Conservation (phyloP, 108 stramenopile species). For the Pseudonitzschia delicatissima region DNA sequence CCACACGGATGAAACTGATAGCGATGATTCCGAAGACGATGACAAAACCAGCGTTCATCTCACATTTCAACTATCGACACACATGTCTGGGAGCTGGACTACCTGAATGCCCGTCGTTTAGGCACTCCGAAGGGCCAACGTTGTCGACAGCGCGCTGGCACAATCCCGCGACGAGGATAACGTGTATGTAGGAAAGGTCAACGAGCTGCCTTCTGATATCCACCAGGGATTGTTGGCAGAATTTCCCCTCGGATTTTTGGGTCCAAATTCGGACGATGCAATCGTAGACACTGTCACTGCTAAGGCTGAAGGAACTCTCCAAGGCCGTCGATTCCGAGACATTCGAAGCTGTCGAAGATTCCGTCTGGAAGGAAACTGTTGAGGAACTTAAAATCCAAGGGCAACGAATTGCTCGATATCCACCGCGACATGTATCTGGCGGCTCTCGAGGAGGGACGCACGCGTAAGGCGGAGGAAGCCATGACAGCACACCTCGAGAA, state of each 20-base stretch:
- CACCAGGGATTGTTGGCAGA: constrained; percentile 47
- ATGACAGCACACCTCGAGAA: constrained; percentile 67
- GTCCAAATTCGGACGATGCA: constrained; percentile 8
- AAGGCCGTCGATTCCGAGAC: constrained; percentile 47
- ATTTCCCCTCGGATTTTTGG: constrained; percentile 59
- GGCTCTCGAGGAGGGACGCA: constrained; percentile 72
- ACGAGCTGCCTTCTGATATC: constrained; percentile 51
- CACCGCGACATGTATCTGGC: constrained; percentile 86
- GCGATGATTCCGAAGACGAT: constrained; percentile 12
- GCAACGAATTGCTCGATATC: constrained; percentile 60
- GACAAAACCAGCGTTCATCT: constrained; percentile 78
- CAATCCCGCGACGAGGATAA: constrained; percentile 50
- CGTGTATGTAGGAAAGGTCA: constrained; percentile 59
- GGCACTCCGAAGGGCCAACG: constrained; percentile 50
- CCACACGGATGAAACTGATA: constrained; percentile 12
- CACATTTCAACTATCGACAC: constrained; percentile 90
- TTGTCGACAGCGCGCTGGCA: constrained; percentile 53
- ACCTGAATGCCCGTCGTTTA: constrained; percentile 60
- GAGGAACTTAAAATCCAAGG: constrained; percentile 50
- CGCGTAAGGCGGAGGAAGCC: constrained; percentile 60
- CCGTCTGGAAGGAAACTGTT: constrained; percentile 59
- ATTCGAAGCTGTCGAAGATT: constrained; percentile 16
- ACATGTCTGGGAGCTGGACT: constrained; percentile 91
- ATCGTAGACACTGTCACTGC: constrained; percentile 36
- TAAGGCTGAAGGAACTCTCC: constrained; percentile 39